Evolutionary conservation across 106 monocot species (phyloP).

Genomic region (Dioscorea alata): DNA sequence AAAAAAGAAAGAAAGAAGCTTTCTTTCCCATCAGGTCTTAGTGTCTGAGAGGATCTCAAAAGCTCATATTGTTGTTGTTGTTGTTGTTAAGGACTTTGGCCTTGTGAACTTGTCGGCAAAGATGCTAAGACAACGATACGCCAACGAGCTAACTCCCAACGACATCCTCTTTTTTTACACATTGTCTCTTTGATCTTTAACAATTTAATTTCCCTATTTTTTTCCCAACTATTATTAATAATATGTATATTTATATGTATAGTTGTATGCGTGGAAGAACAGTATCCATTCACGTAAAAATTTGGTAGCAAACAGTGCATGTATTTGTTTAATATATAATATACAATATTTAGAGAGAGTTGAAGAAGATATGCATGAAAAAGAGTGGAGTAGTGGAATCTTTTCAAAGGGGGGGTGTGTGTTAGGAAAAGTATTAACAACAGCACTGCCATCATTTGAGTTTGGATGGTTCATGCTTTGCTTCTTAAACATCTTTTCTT

Average conservation of each 20-base stretch:
- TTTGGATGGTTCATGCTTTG: not conserved
- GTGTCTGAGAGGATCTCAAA: no score
- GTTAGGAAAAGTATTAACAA: not conserved
- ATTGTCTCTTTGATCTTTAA: no score
- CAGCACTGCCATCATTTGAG: not conserved
- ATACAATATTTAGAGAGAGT: no score
- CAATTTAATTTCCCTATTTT: not conserved
- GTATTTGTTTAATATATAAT: no score
- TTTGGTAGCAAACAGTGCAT: not conserved
- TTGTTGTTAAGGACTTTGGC: not conserved
- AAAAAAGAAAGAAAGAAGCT: not conserved
- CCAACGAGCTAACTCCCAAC: constrained; percentile 1
- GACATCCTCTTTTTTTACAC: not conserved
- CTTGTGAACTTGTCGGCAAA: constrained; percentile 1
- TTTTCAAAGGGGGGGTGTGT: not conserved
- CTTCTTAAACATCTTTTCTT: not conserved
- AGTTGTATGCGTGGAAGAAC: not conserved
- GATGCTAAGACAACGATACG: constrained; percentile 9
- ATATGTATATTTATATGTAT: no score
- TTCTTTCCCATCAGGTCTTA: not conserved
- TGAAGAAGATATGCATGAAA: not conserved
- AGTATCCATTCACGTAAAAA: not conserved
- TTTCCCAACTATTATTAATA: not conserved
- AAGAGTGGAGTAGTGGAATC: not conserved
- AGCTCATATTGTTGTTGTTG: no score